Conservation (phyloP, 169 alveolate species). For the Plasmodium yoelii region DNA sequence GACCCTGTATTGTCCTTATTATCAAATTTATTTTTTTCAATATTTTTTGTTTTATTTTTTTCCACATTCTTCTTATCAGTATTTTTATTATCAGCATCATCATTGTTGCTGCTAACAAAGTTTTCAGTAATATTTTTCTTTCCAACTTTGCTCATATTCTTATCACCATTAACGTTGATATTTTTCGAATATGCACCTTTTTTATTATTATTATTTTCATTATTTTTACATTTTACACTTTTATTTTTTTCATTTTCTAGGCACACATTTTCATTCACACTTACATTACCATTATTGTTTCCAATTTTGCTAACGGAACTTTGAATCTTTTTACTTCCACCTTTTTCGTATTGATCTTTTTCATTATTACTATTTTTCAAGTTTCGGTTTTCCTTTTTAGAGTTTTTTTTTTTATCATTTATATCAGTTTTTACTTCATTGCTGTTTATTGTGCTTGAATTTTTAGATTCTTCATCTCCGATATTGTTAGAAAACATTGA, state of each 20-base stretch:
- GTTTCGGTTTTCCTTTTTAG: slow-evolving; percentile 29
- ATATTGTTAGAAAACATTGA: neutral
- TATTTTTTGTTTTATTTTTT: neutral
- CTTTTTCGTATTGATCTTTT: slow-evolving; percentile 53
- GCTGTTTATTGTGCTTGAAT: neutral
- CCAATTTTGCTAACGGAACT: slow-evolving; percentile 6
- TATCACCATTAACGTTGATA: slow-evolving; percentile 4
- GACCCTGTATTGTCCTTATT: neutral
- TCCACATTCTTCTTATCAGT: neutral
- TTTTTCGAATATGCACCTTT: slow-evolving; percentile 1
- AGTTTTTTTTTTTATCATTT: slow-evolving; percentile 42
- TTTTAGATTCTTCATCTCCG: neutral
- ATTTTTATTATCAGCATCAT: neutral
- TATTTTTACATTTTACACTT: slow-evolving; percentile 26
- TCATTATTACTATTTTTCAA: slow-evolving; percentile 32
- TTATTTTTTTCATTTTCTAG: slow-evolving; percentile 44
- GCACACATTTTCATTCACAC: neutral
- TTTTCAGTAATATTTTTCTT: slow-evolving; percentile 9
- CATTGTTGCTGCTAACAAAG: slow-evolving; percentile 6
- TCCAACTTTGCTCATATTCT: neutral
- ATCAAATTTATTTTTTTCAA: neutral
- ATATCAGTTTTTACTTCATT: slow-evolving; percentile 22
- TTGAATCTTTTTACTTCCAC: slow-evolving; percentile 16
- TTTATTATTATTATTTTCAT: slow-evolving; percentile 16
- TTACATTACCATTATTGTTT: neutral